Conservation (phyloP, 805 yeast species). For the Cyberlindnera maritima region DNA sequence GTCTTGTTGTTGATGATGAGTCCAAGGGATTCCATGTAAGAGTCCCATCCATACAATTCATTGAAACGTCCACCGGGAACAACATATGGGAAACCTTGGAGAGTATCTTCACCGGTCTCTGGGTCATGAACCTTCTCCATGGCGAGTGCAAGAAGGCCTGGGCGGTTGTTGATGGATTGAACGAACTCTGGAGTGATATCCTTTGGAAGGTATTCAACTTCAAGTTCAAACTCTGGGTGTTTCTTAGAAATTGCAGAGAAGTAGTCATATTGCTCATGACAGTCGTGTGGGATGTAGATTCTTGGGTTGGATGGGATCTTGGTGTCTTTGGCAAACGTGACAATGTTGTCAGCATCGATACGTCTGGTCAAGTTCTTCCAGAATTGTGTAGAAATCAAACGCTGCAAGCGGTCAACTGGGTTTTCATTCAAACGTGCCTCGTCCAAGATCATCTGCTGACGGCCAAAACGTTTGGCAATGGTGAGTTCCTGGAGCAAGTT, state of each 20-base stretch:
- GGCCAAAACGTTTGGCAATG: slow-evolving; percentile 76
- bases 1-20: slow-evolving; percentile 62
- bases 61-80: slow-evolving; percentile 98
- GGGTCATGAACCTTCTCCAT: slow-evolving; percentile 54
- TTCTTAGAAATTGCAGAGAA: slow-evolving; percentile 50
- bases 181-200: slow-evolving; percentile 75
- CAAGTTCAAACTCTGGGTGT: slow-evolving; percentile 56
- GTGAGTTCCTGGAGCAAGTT: slow-evolving; percentile 87
- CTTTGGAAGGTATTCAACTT: slow-evolving; percentile 76
- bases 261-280: slow-evolving; percentile 71
- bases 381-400: slow-evolving; percentile 73
- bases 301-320: slow-evolving; percentile 74
- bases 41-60: slow-evolving; percentile 98
- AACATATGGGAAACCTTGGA: slow-evolving; percentile 77
- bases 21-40: slow-evolving; percentile 89
- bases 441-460: slow-evolving; percentile 74
- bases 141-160: slow-evolving; percentile 85
- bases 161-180: slow-evolving; percentile 70
- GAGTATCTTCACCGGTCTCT: slow-evolving; percentile 42
- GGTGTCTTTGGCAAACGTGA: slow-evolving; percentile 72
- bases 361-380: slow-evolving; percentile 79
- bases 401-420: slow-evolving; percentile 73
- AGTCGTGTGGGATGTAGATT: slow-evolving; percentile 69
- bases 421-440: slow-evolving; percentile 83
- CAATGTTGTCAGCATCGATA: slow-evolving; percentile 59